Conservation (phyloP, 257 asterid genomes). For the Penstemon barbatus region DNA sequence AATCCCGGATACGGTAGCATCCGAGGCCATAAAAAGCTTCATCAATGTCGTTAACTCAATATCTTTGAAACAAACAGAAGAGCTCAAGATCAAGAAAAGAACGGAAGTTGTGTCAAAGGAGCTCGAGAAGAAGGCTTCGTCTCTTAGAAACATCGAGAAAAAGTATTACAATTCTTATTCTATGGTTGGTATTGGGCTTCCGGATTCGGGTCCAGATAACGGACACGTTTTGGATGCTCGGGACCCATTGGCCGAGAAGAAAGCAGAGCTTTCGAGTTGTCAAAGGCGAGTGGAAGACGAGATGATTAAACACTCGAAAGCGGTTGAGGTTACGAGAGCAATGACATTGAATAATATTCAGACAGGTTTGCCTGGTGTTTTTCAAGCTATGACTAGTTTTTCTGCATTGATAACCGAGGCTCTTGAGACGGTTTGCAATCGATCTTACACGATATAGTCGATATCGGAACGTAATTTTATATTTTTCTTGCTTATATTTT, state of each 20-base stretch:
- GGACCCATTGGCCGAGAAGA: slow-evolving; percentile 87
- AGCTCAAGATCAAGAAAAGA: slow-evolving; percentile 72
- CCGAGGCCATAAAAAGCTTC: slow-evolving; percentile 95
- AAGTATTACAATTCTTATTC: slow-evolving; percentile 82
- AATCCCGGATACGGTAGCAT: slow-evolving; percentile 88
- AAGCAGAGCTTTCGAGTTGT: slow-evolving; percentile 70
- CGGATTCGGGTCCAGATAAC: slow-evolving; percentile 57
- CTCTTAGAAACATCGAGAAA: slow-evolving; percentile 75
- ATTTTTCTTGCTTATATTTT: slow-evolving; percentile 26
- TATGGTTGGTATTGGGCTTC: slow-evolving; percentile 76
- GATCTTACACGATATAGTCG: slow-evolving; percentile 70
- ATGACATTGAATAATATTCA: slow-evolving; percentile 89
- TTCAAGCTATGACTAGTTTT: slow-evolving; percentile 94
- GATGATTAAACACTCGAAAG: slow-evolving; percentile 72
- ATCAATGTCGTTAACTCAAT: slow-evolving; percentile 84
- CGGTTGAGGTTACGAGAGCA: slow-evolving; percentile 89
- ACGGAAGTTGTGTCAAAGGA: slow-evolving; percentile 71
- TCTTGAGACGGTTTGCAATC: slow-evolving; percentile 71
- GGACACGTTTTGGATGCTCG: slow-evolving; percentile 64
- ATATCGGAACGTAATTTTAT: not conserved
- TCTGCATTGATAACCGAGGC: slow-evolving; percentile 78
- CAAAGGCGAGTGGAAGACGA: slow-evolving; percentile 88
- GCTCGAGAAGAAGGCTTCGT: slow-evolving; percentile 82
- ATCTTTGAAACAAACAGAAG: slow-evolving; percentile 75
- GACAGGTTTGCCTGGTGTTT: slow-evolving; percentile 95